Conservation (phyloP, 306 rosid genomes). For the Medicago arabica region DNA sequence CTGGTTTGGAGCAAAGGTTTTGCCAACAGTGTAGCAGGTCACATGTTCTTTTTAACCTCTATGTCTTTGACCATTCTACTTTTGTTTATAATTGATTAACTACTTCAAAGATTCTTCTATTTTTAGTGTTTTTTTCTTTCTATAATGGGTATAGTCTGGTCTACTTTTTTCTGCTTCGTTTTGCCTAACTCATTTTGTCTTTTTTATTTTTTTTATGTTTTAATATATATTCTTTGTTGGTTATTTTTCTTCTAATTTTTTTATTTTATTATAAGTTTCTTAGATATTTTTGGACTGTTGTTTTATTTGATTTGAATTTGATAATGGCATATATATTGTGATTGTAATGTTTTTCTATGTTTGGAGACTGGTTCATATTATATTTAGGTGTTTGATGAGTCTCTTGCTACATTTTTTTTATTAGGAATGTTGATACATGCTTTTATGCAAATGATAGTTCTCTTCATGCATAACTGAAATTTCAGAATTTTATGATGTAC, state of each 20-base stretch:
- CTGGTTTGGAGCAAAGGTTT: constrained; percentile 81
- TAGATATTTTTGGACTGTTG: neutral
- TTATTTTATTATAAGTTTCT: neutral
- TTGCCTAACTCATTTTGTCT: neutral
- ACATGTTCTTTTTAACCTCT: neutral
- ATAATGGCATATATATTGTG: neutral
- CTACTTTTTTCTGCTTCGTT: constrained; percentile 14
- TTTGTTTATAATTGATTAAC: neutral
- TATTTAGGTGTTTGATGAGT: neutral
- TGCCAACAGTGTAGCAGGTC: constrained; percentile 96
- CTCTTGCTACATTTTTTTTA: neutral
- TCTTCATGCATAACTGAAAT: neutral
- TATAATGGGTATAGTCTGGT: constrained; percentile 28
- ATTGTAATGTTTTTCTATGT: neutral
- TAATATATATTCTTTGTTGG: neutral
- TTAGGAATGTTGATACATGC: neutral
- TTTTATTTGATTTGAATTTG: neutral
- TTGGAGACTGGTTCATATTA: neutral
- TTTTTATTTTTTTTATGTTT: neutral
- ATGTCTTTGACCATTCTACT: neutral
- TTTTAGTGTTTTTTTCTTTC: neutral
- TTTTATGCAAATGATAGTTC: neutral
- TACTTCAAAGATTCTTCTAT: neutral
- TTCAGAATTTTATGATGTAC: neutral
- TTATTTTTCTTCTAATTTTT: neutral